phyloP scores from a whole-genome alignment of 352 stramenopile species.

The Phytopythium aichiense region DNA sequence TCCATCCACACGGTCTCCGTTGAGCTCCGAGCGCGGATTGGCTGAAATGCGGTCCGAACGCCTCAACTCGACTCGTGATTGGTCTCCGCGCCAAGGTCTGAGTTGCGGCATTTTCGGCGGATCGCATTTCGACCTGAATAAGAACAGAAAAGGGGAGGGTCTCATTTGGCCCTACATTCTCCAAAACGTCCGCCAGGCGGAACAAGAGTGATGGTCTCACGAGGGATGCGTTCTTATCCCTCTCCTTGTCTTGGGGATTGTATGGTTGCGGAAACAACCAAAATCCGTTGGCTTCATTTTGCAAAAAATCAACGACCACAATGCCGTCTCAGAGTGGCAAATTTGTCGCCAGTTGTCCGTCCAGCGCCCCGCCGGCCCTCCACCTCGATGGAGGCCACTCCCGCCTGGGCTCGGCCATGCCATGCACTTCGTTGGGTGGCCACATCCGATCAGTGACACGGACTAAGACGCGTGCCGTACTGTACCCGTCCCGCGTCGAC shows the following conservation, averaged over 20 bases:
- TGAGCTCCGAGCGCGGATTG: neutral
- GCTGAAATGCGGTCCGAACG: neutral
- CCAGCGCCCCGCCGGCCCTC: neutral
- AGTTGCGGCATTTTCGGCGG: neutral
- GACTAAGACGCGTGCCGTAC: constrained; percentile 9
- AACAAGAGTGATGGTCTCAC: neutral
- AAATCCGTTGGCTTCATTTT: constrained; percentile 1
- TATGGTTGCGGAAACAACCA: neutral
- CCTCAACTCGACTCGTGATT: neutral
- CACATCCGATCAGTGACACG: neutral
- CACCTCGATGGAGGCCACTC: neutral
- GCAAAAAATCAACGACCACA: neutral
- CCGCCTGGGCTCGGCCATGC: neutral
- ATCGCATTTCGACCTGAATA: neutral
- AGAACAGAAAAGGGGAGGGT: neutral
- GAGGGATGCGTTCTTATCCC: neutral
- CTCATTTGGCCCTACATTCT: neutral
- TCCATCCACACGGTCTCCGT: neutral
- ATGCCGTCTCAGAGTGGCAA: neutral
- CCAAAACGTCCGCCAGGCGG: neutral
- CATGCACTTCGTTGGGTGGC: neutral
- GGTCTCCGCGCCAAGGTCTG: neutral
- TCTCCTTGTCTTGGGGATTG: neutral
- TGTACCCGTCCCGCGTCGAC: neutral
- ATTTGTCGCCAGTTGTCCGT: constrained; percentile 6